Base-by-base conservation (phyloP, 306 rosid species). In the Dicorynia guianensis region DNA sequence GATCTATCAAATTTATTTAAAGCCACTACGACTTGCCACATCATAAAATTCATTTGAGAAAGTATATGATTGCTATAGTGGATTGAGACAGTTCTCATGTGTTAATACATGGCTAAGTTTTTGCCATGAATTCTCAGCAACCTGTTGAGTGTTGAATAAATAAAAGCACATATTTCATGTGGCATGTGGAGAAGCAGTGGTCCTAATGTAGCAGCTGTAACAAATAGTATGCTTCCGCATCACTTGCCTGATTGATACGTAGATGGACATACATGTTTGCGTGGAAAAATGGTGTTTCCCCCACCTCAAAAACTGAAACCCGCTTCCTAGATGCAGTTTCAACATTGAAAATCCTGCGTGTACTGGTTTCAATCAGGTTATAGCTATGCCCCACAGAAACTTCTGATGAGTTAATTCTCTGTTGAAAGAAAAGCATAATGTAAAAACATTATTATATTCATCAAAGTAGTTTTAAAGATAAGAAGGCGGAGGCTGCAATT, bases 251-350 rank as follows among this genome's bases (percentile, higher is more conserved):
- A 59, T 63, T 67, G 73, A 88, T 75, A 19, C 80, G 83, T 54
- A 86, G 89, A 80, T 86, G 91, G 61, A 85, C 81, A 74, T 84
- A 84, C 85, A 79, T 81, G 74, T 88, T 83, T 57, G 90, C 85
- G 76, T 56, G 86, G 70, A 89, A 82, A 44, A 82, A 83, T 17
- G 92, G 87, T n/a, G 81, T 73, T 67, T 67, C 76, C 20, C 93
- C 93, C 46, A 89, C 76, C 81, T 86, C 89, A 40, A 71, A 59
- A 42, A 87, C 78, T 17, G 96, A 96, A 81, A 82, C 69, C 13
- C 93, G 82, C 30, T 83, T 86, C 76, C 76, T 81, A 0, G 99
- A 92, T 7, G 96, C 90, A 9, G 96, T 90, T 84, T 95, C 99
- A 44, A 89, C 91, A 2, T 90, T 92, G 65, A 87, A 18, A 58